Evolutionary conservation across 257 asterid genomes (phyloP), one percentile per base, ranked within the genome.

Genomic region (Anisodus tanguticus): DNA sequence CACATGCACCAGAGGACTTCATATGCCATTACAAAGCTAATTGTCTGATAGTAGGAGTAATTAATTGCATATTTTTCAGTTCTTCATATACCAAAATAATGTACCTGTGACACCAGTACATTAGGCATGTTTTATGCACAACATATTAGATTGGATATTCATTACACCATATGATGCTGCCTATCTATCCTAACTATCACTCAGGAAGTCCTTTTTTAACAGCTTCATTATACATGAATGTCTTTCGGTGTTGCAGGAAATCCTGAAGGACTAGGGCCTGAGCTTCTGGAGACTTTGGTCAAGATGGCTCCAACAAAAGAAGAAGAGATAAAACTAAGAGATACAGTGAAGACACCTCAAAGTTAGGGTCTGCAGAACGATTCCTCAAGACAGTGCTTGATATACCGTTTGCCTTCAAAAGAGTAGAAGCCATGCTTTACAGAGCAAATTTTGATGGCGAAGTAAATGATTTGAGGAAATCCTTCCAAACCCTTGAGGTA

Each of bases 291-390:
- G 91, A 95, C 99, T 31, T 85, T 97, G 89, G 97, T 93, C 83
- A 97, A 94, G 91, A 95, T 97, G 99, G 98, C 98, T 83, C 99
- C 99, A 76, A 97, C 98, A 12, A 95, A 94, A 86, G 98, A 97
- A 91, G 99, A 97, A 90, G 99, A 97, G 84, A 95, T 95, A 69
- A 97, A 95, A 86, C 95, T 97, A 9, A 93, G 88, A 88, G 91
- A 89, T 94, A 91, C 88, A 87, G 84, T 71, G 98, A 93, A 49
- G 98, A 95, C 54, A 66, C 81, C 89, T 89, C 96, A 49, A 94
- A 87, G 83, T 83, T 95, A 76, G 99, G 98, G 19, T 87, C 99
- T 53, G 99, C 98, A 6, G 99, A 97, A 92, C 83, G 97, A 58
- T 97, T 97, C 87, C 94, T 97, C 86, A 95, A 90, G 93, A 89